phyloP scores from a whole-genome alignment of 2,329 filamentous ascomycete species.

The Plectosphaerella sp. region DNA sequence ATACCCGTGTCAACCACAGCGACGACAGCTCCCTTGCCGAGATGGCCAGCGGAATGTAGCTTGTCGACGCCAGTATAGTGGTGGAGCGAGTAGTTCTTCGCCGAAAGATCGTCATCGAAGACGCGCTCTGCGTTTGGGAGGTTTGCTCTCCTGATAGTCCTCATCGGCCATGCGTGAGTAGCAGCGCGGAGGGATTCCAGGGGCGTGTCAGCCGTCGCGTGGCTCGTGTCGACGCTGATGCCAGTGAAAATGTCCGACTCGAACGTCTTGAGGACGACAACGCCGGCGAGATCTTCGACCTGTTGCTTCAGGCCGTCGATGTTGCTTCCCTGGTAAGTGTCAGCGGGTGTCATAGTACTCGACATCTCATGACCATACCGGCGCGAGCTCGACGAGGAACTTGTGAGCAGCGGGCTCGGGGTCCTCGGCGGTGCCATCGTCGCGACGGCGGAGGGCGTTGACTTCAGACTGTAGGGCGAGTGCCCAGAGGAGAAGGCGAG shows the following conservation, averaged over 20 bases:
- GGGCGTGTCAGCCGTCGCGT: constrained; percentile 23
- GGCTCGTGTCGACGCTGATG: constrained; percentile 21
- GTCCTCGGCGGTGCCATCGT: background rate
- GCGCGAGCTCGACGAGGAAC: background rate
- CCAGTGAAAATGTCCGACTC: constrained; percentile 25
- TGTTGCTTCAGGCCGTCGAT: background rate
- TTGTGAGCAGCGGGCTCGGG: background rate
- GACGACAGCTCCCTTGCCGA: constrained; percentile 14
- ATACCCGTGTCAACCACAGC: constrained; percentile 14
- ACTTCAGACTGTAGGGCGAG: no score
- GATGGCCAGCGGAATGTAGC: constrained; percentile 9
- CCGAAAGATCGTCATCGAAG: background rate
- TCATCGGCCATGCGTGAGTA: background rate
- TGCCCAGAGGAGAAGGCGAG: no score
- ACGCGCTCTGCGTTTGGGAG: no score
- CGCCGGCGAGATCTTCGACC: background rate
- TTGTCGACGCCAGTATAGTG: constrained; percentile 13
- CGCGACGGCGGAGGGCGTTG: background rate
- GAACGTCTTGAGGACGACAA: background rate
- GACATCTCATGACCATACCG: no score
- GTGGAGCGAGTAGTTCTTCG: constrained; percentile 7
- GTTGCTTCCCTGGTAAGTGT: background rate
- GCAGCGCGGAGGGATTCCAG: constrained; percentile 25
- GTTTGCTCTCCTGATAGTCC: background rate
- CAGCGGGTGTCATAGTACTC: no score